Evolutionary conservation across 305 asterid species (phyloP).

Genomic region (Withania somnifera): DNA sequence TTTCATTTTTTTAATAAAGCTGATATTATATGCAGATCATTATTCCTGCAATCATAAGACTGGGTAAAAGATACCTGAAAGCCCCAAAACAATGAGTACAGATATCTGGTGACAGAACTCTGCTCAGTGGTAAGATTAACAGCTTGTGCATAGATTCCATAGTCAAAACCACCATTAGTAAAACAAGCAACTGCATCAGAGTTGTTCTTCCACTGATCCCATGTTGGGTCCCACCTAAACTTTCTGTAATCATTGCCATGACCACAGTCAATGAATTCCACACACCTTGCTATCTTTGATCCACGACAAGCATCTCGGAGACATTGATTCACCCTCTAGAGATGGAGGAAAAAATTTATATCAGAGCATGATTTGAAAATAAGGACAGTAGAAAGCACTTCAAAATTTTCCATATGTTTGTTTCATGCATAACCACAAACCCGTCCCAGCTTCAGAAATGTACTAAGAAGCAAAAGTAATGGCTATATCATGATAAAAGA

Average conservation of each 20-base stretch:
- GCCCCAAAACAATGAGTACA: constrained; percentile 84
- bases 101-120: constrained; percentile 39
- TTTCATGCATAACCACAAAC: neutral
- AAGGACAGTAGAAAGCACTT: constrained; percentile 2
- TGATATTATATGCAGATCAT: neutral
- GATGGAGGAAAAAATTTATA: neutral
- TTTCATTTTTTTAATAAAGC: neutral
- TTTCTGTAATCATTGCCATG: constrained; percentile 20
- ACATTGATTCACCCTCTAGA: constrained; percentile 82
- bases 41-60: neutral
- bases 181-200: constrained; percentile 55
- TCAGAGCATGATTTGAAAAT: neutral
- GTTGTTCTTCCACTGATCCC: constrained; percentile 49
- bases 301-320: constrained; percentile 55
- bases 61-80: constrained; percentile 56
- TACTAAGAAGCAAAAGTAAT: neutral
- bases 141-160: constrained; percentile 54
- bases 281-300: constrained; percentile 21
- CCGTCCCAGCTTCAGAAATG: neutral
- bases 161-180: constrained; percentile 30
- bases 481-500: neutral
- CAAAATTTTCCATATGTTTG: neutral
- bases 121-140: constrained; percentile 48
- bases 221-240: constrained; percentile 15
- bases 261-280: constrained; percentile 69